These are phyloP conservation scores for Sporisorium reilianum DNA, from an alignment of 1,284 basidiomycete genomes.

Conservation along the genomic window DNA sequence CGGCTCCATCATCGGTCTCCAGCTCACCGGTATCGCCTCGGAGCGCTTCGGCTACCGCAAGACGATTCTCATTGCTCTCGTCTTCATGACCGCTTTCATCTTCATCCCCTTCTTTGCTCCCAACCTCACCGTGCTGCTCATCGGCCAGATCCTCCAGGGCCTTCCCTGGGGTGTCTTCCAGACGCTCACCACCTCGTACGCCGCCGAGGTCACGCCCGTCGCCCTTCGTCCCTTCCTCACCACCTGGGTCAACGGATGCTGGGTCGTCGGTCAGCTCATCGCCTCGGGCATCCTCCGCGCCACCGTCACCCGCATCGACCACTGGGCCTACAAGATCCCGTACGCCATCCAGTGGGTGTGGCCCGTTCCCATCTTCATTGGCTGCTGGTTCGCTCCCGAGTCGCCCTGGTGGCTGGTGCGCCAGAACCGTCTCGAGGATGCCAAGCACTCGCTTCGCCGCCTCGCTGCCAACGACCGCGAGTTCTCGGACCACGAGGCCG, in stretches of 20 bases:
- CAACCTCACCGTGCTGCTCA: constrained; percentile 68
- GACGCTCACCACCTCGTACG: constrained; percentile 72
- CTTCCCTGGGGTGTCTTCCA: constrained; percentile 72
- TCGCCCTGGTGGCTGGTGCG: constrained; percentile 72
- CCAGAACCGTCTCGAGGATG: constrained; percentile 71
- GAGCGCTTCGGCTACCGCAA: constrained; percentile 71
- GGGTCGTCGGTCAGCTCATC: constrained; percentile 70
- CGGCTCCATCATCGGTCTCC: constrained; percentile 70
- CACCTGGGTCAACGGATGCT: constrained; percentile 72
- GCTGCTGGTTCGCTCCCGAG: constrained; percentile 67
- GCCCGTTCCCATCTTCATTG: constrained; percentile 67
- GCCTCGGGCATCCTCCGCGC: constrained; percentile 71
- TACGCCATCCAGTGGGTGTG: constrained; percentile 71
- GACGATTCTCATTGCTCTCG: constrained; percentile 65
- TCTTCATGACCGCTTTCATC: constrained; percentile 68
- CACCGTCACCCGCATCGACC: constrained; percentile 56
- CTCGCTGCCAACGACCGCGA: constrained; percentile 66
- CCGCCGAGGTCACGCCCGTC: constrained; percentile 72
- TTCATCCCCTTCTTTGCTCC: constrained; percentile 70
- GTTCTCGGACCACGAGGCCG: constrained; percentile 68
- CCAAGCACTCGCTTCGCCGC: constrained; percentile 69
- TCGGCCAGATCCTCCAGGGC: constrained; percentile 70
- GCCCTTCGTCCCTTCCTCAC: constrained; percentile 72
- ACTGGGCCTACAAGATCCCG: constrained; percentile 70
- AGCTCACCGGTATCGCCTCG: constrained; percentile 69